Percentiles rank a stretch among this genome's conserved stretches.
phyloP scores from a whole-genome alignment of 2,329 filamentous ascomycete genomes.

The Purpureocillium lavendulum region DNA sequence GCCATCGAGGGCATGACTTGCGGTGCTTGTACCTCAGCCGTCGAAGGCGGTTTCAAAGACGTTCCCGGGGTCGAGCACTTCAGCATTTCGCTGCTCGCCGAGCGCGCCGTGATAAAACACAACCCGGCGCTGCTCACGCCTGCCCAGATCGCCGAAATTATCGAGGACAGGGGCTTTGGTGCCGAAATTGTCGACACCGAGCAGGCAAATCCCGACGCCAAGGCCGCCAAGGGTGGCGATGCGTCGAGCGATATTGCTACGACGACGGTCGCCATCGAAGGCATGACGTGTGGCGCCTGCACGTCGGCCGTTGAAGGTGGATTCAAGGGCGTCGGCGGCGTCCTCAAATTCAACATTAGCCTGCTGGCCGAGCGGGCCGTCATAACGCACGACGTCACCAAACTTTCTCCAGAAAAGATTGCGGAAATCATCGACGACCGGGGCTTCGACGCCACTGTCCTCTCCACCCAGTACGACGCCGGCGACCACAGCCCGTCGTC shows the following conservation, averaged over 20 bases:
- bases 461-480: slow-evolving; percentile 63
- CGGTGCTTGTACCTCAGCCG: slow-evolving; percentile 78
- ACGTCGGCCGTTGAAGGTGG: slow-evolving; percentile 84
- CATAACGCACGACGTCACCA: slow-evolving; percentile 68
- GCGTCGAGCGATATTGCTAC: slow-evolving; percentile 41
- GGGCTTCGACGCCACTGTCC: slow-evolving; percentile 77
- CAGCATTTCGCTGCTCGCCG: slow-evolving; percentile 75
- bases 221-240: slow-evolving; percentile 19
- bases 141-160: slow-evolving; percentile 48
- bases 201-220: slow-evolving; percentile 24
- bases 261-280: slow-evolving; percentile 83
- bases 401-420: slow-evolving; percentile 66
- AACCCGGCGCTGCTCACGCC: slow-evolving; percentile 48
- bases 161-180: slow-evolving; percentile 70
- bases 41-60: slow-evolving; percentile 73
- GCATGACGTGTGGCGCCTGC: slow-evolving; percentile 97
- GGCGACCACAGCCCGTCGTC: slow-evolving; percentile 45
- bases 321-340: slow-evolving; percentile 67
- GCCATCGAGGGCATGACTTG: slow-evolving; percentile 86
- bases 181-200: slow-evolving; percentile 69
- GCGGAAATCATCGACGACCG: slow-evolving; percentile 78
- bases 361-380: slow-evolving; percentile 87
- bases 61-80: slow-evolving; percentile 66
- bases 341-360: slow-evolving; percentile 90
- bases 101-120: slow-evolving; percentile 79